Conservation (phyloP, 441 rosid genomes). For the Breynia disticha region DNA sequence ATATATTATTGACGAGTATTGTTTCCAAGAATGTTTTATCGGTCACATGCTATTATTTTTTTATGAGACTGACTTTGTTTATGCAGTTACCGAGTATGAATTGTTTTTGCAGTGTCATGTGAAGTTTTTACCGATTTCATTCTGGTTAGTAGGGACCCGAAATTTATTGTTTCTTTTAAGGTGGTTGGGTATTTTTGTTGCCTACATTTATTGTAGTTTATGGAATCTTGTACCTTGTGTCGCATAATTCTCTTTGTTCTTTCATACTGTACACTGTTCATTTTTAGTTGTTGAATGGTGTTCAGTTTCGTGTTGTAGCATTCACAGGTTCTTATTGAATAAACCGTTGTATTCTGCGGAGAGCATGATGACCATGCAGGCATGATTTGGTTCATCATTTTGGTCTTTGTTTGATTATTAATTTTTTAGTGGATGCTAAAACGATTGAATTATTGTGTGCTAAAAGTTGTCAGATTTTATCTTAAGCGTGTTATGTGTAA, state of each 20-base stretch:
- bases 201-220: constrained; percentile 15
- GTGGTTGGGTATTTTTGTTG: constrained; percentile 18
- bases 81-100: neutral
- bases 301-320: constrained; percentile 7
- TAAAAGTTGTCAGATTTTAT: no score
- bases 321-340: constrained; percentile 8
- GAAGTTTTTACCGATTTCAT: neutral
- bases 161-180: constrained; percentile 16
- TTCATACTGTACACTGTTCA: constrained; percentile 6
- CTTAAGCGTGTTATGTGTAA: no score
- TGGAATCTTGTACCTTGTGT: constrained; percentile 7
- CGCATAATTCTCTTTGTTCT: constrained; percentile 4
- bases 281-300: constrained; percentile 7
- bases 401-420: no score
- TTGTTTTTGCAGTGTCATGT: neutral
- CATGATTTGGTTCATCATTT: no score
- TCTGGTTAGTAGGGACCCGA: constrained; percentile 9
- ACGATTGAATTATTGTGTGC: no score
- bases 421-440: no score
- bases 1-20: neutral
- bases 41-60: neutral
- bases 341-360: neutral
- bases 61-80: neutral
- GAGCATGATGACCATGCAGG: no score
- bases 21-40: no score